Conservation (phyloP, 306 rosid genomes). For the Bauhinia variegata region DNA sequence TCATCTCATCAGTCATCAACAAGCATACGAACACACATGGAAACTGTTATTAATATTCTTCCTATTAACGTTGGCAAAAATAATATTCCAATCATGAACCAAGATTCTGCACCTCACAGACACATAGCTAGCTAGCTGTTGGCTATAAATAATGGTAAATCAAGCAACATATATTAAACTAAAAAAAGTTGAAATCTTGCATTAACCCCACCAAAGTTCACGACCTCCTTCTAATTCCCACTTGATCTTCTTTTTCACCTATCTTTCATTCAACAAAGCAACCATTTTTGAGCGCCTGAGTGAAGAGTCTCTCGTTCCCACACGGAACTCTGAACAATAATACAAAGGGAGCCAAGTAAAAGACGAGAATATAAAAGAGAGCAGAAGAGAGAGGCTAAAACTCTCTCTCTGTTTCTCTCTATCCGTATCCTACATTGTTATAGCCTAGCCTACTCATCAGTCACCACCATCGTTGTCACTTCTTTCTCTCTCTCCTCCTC, state of each 20-base stretch:
- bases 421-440: conserved; percentile 10
- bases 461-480: conserved; percentile 4
- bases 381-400: neutral
- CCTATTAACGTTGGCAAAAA: neutral
- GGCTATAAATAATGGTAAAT: conserved; percentile 19
- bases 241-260: neutral
- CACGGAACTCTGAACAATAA: conserved; percentile 42
- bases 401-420: conserved; percentile 14
- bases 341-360: conserved; percentile 18
- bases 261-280: conserved; percentile 29
- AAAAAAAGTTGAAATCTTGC: neutral
- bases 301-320: conserved; percentile 20
- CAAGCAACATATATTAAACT: neutral
- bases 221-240: neutral
- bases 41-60: neutral
- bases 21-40: conserved; percentile 3
- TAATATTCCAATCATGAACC: conserved; percentile 3
- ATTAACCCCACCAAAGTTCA: neutral
- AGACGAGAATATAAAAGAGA: conserved; percentile 13
- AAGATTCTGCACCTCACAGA: neutral
- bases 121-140: neutral
- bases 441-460: neutral
- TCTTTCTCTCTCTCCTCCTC: conserved; percentile 19
- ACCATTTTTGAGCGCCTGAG: neutral
- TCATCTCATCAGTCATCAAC: conserved; percentile 29